These are phyloP conservation scores for Phytophthora macrochlamydospora DNA, from an alignment of 352 stramenopile species.

Conservation along the genomic window DNA sequence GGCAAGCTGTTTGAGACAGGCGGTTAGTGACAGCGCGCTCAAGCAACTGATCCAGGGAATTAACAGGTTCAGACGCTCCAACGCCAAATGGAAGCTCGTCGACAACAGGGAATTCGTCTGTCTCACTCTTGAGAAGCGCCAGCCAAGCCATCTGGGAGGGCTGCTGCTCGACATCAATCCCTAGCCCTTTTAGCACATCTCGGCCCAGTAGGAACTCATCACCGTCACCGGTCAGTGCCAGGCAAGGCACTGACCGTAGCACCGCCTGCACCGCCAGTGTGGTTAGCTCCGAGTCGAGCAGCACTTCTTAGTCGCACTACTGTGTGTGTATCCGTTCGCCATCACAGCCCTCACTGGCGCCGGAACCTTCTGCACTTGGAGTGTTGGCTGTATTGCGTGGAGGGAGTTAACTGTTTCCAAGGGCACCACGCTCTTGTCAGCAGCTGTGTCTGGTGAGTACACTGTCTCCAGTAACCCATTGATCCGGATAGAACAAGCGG, in stretches of 20 bases:
- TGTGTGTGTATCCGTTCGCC: background rate
- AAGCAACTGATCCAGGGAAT: background rate
- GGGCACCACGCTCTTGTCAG: background rate
- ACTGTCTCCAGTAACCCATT: slow-evolving; percentile 1
- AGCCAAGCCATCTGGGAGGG: slow-evolving; percentile 1
- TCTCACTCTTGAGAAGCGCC: background rate
- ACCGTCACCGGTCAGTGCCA: background rate
- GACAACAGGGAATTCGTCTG: slow-evolving; percentile 9
- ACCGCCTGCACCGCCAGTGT: slow-evolving; percentile 1
- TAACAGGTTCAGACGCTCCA: background rate
- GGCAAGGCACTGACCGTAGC: slow-evolving; percentile 8
- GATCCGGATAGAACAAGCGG: background rate
- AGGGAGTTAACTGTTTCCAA: background rate
- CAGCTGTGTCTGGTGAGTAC: background rate
- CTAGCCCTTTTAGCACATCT: slow-evolving; percentile 1
- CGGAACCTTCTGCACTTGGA: background rate
- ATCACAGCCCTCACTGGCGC: background rate
- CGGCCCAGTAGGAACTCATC: slow-evolving; percentile 10
- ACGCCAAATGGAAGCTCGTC: no score
- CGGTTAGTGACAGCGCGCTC: background rate
- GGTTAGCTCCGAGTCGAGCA: slow-evolving; percentile 11
- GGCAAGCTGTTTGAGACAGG: background rate
- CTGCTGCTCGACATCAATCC: slow-evolving; percentile 11
- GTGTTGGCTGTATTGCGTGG: background rate
- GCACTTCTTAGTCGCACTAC: slow-evolving; percentile 1